phyloP scores from a whole-genome alignment of 140 eudicot species.

The Bidens hawaiensis region DNA sequence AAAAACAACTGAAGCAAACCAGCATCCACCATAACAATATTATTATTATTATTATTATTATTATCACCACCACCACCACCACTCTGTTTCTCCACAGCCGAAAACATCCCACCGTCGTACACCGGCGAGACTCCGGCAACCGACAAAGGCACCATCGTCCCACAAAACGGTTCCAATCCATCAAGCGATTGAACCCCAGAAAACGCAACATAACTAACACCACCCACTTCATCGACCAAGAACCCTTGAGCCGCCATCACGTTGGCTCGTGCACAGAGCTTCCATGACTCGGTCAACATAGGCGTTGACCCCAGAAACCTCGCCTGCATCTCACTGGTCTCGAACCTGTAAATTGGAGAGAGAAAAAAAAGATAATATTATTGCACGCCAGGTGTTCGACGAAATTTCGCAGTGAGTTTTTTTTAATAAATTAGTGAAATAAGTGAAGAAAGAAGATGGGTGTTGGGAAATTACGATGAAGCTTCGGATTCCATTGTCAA shows the following conservation, averaged over 20 bases:
- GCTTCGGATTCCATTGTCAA: slow-evolving; percentile 54
- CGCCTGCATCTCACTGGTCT: slow-evolving; percentile 82
- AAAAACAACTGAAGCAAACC: slow-evolving; percentile 58
- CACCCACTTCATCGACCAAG: slow-evolving; percentile 35
- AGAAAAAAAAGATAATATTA: too few relatives aligned
- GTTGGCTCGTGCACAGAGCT: slow-evolving; percentile 52
- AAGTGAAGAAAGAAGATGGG: slow-evolving; percentile 1
- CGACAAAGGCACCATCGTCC: slow-evolving; percentile 41
- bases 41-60: too few relatives aligned
- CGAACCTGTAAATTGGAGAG: slow-evolving; percentile 47
- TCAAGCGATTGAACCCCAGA: slow-evolving; percentile 45
- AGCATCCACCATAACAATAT: slow-evolving; percentile 55
- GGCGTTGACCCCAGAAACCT: slow-evolving; percentile 65
- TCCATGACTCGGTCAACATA: slow-evolving; percentile 65
- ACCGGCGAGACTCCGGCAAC: slow-evolving; percentile 6
- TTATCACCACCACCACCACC: slow-evolving; percentile 6
- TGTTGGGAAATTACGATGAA: slow-evolving; percentile 60
- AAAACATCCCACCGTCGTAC: slow-evolving; percentile 36
- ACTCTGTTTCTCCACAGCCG: slow-evolving; percentile 26
- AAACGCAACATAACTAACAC: slow-evolving; percentile 58
- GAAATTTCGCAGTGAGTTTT: slow-evolving; percentile 14
- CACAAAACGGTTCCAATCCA: slow-evolving; percentile 34
- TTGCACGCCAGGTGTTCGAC: slow-evolving; percentile 19
- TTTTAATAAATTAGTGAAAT: not conserved
- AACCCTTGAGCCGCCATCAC: slow-evolving; percentile 30